These are phyloP conservation scores for Pyrus communis DNA, from an alignment of 306 rosid species.

Conservation along the genomic window DNA sequence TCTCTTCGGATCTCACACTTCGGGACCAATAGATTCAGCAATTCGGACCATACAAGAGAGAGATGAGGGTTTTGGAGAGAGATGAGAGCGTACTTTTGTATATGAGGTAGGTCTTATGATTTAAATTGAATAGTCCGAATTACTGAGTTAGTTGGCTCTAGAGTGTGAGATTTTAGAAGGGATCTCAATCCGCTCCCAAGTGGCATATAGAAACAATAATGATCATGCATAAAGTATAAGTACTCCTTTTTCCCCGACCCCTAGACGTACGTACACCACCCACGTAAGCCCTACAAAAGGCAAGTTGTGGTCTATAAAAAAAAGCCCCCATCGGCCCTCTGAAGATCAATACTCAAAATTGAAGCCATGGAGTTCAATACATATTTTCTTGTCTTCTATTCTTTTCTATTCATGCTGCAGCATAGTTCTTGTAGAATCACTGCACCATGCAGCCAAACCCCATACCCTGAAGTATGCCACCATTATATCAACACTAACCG, in stretches of 20 bases:
- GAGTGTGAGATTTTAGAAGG: accelerated
- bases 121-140: no score
- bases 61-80: no score
- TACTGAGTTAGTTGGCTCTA: accelerated
- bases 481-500: constrained; percentile 34
- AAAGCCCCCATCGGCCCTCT: neutral
- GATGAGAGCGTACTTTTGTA: accelerated
- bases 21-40: accelerated
- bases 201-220: no score
- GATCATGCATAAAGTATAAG: neutral
- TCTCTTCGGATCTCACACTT: no score
- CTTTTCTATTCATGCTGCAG: constrained; percentile 23
- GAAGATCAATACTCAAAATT: neutral
- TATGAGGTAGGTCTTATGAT: no score
- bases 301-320: constrained; percentile 38
- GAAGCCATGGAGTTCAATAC: constrained; percentile 24
- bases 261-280: neutral
- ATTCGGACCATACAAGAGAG: no score
- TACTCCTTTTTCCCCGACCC: neutral
- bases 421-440: constrained; percentile 8
- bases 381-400: constrained; percentile 15
- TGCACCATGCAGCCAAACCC: constrained; percentile 63
- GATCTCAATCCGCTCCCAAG: no score
- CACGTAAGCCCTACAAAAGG: constrained; percentile 9
- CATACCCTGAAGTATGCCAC: constrained; percentile 54